Conservation (phyloP, 768 basidiomycete genomes). For the Exidia glandulosa region DNA sequence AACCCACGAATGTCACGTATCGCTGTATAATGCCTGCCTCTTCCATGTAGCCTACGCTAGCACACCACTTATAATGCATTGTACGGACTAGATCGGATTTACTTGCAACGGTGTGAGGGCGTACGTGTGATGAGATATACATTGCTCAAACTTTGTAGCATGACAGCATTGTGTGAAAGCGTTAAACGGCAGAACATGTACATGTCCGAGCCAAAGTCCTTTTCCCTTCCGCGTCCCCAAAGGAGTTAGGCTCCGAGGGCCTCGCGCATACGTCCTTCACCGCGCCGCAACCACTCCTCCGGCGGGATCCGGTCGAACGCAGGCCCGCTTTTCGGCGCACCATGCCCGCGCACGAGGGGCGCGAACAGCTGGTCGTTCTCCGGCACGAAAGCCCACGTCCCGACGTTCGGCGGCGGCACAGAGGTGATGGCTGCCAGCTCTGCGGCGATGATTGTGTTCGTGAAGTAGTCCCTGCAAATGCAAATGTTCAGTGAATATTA, state of each 20-base stretch:
- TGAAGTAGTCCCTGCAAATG: conserved; percentile 56
- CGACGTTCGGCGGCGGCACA: conserved; percentile 42
- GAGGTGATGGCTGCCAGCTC: conserved; percentile 56
- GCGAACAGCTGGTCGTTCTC: conserved; percentile 50
- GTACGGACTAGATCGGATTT: no score
- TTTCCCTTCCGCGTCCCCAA: no score
- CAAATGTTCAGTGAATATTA: not conserved
- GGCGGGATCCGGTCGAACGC: conserved; percentile 36
- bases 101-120: no score
- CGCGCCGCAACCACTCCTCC: conserved; percentile 45
- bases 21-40: no score
- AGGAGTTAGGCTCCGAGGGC: no score
- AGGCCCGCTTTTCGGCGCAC: conserved; percentile 5
- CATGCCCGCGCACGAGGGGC: conserved; percentile 8
- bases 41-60: no score
- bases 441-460: conserved; percentile 53
- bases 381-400: conserved; percentile 46
- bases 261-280: conserved; percentile 30
- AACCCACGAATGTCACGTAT: no score
- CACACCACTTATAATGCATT: not conserved
- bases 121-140: no score
- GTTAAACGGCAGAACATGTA: no score
- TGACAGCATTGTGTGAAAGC: no score
- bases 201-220: no score
- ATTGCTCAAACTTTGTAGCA: no score